A percentile compares a stretch with the other conserved stretches of the same genome.
These are phyloP conservation scores for Dactylellina haptotyla DNA, from an alignment of 2,329 filamentous ascomycete genomes.

Conservation along the genomic window DNA sequence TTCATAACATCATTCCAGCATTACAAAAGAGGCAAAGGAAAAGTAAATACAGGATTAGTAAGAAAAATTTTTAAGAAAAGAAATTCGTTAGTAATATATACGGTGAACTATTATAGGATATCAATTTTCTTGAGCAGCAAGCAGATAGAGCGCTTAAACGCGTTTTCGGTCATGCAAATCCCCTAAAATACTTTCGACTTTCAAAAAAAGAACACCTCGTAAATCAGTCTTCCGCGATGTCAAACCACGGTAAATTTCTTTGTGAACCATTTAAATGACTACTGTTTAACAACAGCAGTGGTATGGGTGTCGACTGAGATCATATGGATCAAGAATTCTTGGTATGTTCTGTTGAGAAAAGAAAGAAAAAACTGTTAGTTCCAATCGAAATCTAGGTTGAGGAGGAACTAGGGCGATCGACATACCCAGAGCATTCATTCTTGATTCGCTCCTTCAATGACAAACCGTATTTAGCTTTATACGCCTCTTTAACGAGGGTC, in stretches of 20 bases:
- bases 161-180: too few relatives aligned
- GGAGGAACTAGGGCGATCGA: neutral
- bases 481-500: constrained; percentile 80
- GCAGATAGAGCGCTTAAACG: too few relatives aligned
- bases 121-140: too few relatives aligned
- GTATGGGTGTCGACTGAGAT: constrained; percentile 51
- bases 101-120: constrained; percentile 40
- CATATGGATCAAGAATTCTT: constrained; percentile 48
- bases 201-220: neutral
- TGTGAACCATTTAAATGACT: neutral
- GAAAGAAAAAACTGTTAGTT: neutral
- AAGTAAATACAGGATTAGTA: neutral
- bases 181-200: neutral
- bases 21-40: too few relatives aligned
- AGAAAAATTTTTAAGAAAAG: constrained; percentile 19
- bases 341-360: constrained; percentile 18
- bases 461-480: constrained; percentile 77
- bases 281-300: constrained; percentile 45
- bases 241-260: neutral
- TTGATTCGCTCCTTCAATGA: constrained; percentile 79
- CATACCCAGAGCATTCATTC: constrained; percentile 47
- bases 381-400: neutral
- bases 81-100: constrained; percentile 52
- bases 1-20: too few relatives aligned
- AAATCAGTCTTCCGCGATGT: constrained; percentile 1